Evolutionary conservation across 192 early-diverging fungal species (phyloP).

Genomic region (Gonapodya prolifera): DNA sequence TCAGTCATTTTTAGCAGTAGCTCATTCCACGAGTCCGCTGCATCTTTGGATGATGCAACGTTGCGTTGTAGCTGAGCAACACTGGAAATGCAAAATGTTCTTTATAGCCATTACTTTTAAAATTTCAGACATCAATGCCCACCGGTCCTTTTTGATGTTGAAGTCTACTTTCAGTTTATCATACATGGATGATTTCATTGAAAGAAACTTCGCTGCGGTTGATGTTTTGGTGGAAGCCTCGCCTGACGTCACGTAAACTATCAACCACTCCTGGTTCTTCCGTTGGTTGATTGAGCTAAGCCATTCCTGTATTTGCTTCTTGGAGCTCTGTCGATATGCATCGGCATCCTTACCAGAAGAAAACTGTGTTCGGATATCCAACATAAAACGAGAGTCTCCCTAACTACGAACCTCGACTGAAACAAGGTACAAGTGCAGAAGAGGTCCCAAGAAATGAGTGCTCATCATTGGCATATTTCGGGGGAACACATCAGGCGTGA

Average conservation of each 20-base stretch:
- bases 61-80: background rate
- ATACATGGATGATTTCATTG: slow-evolving; percentile 36
- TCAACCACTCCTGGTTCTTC: slow-evolving; percentile 83
- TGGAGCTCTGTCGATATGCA: slow-evolving; percentile 47
- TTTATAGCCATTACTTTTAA: background rate
- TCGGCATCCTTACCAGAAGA: slow-evolving; percentile 52
- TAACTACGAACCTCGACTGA: slow-evolving; percentile 48
- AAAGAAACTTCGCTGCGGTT: slow-evolving; percentile 28
- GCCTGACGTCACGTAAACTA: slow-evolving; percentile 56
- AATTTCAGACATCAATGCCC: slow-evolving; percentile 3
- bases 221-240: background rate
- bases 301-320: slow-evolving; percentile 66
- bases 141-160: slow-evolving; percentile 1
- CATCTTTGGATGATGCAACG: slow-evolving; percentile 32
- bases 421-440: slow-evolving; percentile 70
- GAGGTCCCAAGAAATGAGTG: slow-evolving; percentile 14
- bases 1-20: slow-evolving; percentile 64
- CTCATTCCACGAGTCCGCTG: slow-evolving; percentile 54
- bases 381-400: background rate
- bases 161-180: slow-evolving; percentile 14
- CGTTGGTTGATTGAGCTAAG: slow-evolving; percentile 53
- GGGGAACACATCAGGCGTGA: slow-evolving; percentile 31
- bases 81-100: background rate
- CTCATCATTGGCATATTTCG: slow-evolving; percentile 19
- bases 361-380: background rate